Percentiles rank a stretch among this genome's conserved stretches.
Conservation (phyloP, 1,284 basidiomycete species). For the Sanghuangporus sanghuang region DNA sequence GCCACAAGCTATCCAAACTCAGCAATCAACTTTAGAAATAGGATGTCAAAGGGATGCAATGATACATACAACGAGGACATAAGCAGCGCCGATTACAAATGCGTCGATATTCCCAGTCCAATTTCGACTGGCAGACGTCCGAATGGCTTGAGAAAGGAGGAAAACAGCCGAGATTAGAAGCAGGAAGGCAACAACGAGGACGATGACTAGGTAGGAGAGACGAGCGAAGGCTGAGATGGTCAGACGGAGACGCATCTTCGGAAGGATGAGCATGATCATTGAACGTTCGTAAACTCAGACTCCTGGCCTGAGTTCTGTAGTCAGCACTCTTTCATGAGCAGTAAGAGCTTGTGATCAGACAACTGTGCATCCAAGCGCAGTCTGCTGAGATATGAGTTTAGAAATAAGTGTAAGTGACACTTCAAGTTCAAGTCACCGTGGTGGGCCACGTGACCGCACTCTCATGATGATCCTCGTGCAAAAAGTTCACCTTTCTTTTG, state of each 20-base stretch:
- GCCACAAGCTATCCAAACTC: conserved; percentile 36
- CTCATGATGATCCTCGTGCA: too few species aligned
- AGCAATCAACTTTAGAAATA: not conserved
- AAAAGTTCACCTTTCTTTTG: too few species aligned
- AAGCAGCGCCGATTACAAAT: conserved; percentile 58
- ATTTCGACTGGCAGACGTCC: conserved; percentile 46
- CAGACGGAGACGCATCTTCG: conserved; percentile 7
- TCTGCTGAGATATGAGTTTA: not conserved
- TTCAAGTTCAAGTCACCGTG: too few species aligned
- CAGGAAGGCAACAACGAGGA: conserved; percentile 49
- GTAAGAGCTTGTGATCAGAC: too few species aligned
- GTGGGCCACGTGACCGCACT: too few species aligned
- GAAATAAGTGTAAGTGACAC: too few species aligned
- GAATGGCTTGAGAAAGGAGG: conserved; percentile 63
- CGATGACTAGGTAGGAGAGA: conserved; percentile 41
- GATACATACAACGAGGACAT: conserved; percentile 54
- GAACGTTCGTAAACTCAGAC: not conserved
- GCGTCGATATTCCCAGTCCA: conserved; percentile 62
- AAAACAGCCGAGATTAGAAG: conserved; percentile 56
- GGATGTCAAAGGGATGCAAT: not conserved
- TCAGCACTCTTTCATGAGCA: too few species aligned
- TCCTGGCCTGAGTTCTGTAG: too few species aligned
- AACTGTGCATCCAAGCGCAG: too few species aligned
- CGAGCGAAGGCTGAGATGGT: conserved; percentile 3
- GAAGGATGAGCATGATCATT: not conserved